phyloP scores from a whole-genome alignment of 495 filamentous ascomycete genomes.

The Penicillium longicatenatum region DNA sequence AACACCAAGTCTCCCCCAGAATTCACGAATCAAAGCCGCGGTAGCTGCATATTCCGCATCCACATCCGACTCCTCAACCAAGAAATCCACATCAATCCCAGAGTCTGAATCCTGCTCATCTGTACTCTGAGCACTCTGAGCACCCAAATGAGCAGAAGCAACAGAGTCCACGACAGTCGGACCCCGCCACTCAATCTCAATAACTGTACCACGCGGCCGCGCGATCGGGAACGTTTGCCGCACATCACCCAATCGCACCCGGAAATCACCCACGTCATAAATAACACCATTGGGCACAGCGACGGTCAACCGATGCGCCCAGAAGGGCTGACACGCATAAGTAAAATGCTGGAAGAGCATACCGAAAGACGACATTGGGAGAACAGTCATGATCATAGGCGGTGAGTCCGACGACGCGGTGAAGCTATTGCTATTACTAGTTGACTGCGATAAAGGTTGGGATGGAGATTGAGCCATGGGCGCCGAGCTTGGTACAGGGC shows the following conservation, averaged over 20 bases:
- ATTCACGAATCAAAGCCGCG: slow-evolving; percentile 44
- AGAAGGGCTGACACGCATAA: slow-evolving; percentile 49
- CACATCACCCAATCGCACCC: slow-evolving; percentile 48
- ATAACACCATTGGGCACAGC: slow-evolving; percentile 41
- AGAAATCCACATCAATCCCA: slow-evolving; percentile 35
- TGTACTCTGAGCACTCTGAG: not conserved
- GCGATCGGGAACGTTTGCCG: slow-evolving; percentile 42
- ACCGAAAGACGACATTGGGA: slow-evolving; percentile 34
- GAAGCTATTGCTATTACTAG: not conserved
- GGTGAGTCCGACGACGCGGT: slow-evolving; percentile 4
- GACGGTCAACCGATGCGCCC: slow-evolving; percentile 46
- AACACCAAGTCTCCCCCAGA: slow-evolving; percentile 41
- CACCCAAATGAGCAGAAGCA: not conserved
- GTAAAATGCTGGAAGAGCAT: slow-evolving; percentile 47
- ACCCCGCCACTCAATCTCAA: slow-evolving; percentile 48
- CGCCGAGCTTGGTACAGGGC: not conserved
- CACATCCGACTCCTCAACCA: slow-evolving; percentile 41
- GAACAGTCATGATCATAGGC: slow-evolving; percentile 45
- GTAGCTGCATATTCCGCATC: slow-evolving; percentile 45
- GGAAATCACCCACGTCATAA: slow-evolving; percentile 49
- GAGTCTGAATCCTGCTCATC: slow-evolving; percentile 24
- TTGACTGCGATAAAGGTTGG: not conserved
- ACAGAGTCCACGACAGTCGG: slow-evolving; percentile 40
- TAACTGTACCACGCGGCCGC: slow-evolving; percentile 42
- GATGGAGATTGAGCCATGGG: not conserved